These are phyloP conservation scores for Nemania diffusa DNA, from an alignment of 2,329 filamentous ascomycete species.

Conservation along the genomic window DNA sequence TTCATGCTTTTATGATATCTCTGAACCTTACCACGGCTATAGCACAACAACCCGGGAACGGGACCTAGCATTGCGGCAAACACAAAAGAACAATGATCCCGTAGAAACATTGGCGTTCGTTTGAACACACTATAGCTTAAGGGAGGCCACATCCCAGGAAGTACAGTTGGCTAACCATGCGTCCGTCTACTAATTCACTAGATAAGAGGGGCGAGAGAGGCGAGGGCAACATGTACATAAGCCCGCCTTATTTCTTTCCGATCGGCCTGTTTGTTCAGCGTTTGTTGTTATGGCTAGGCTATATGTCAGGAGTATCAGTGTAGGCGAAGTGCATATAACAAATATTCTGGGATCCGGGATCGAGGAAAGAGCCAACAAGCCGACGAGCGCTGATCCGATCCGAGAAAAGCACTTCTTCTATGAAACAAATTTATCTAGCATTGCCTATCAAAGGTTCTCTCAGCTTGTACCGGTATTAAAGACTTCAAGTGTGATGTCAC, in stretches of 20 bases:
- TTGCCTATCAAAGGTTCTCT: too few relatives aligned
- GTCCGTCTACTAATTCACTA: constrained; percentile 1
- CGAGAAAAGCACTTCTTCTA: too few relatives aligned
- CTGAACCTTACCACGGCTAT: too few relatives aligned
- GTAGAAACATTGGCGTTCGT: not conserved
- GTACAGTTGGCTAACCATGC: constrained; percentile 7
- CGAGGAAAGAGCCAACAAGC: not conserved
- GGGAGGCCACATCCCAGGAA: constrained; percentile 24
- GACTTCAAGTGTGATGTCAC: too few relatives aligned
- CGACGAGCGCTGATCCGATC: constrained; percentile 3
- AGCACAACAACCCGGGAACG: constrained; percentile 12
- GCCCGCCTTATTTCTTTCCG: too few relatives aligned
- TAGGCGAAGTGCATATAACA: constrained; percentile 7
- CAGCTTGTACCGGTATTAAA: too few relatives aligned
- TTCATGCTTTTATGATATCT: not conserved
- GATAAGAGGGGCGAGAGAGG: too few relatives aligned
- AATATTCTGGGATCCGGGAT: not conserved
- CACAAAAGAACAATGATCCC: constrained; percentile 4
- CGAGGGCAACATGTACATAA: too few relatives aligned
- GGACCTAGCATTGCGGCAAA: constrained; percentile 29
- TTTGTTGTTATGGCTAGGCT: constrained; percentile 1
- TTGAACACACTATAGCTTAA: constrained; percentile 1
- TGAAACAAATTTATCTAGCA: too few relatives aligned
- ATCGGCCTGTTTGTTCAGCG: constrained; percentile 1
- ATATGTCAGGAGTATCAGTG: not conserved